Evolutionary conservation across 2,329 filamentous ascomycete species (phyloP), one percentile per base, ranked within the genome.

Genomic region (Calonectria multiphialidica): DNA sequence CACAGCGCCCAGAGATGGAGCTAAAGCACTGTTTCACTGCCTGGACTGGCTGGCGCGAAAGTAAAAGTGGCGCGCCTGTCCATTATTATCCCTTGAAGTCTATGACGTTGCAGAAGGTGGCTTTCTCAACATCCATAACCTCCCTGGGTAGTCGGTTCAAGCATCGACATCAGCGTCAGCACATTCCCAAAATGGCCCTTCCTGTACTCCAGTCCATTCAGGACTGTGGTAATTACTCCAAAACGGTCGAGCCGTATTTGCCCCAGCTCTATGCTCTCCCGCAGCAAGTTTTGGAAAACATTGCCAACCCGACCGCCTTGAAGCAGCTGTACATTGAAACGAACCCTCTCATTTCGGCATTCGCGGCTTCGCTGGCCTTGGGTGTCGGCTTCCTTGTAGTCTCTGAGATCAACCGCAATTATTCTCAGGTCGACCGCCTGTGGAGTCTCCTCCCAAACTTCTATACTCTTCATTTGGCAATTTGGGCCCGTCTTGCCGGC

Each of bases 341-440:
- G 21, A 98, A 99, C 81, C 97, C 97, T 0, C 86, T 98, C 49
- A 88, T 98, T 33, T 92, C 91, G 1, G 94, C 91, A 3, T 88
- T 97, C 75, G 93, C 91, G 0, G 90, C 94, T 66, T 93, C 94
- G 3, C 78, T 98, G 21, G 88, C 91, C 47, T 83, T 98, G n/a
- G 91, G 91, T 1, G 89, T 89, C 6, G 80, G 97, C 33, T 94
- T 97, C 79, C 86, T 98, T 28, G 80, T 96, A 37, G 86, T 92
- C 6, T 94, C 95, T 1, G 96, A 98, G 83, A 84, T 95, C 85
- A 98, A 97, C 85, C 90, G 90, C 80, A 99, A 99, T 84, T 98
- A 96, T 83, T 98, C 96, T n/a, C 97, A 99, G 84, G 93, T 99
- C 49, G 97, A 99, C 83, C 92, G 97, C 61, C 86, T 93, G 78